A percentile compares a stretch with the other conserved stretches of the same genome.
These are phyloP conservation scores for Grigorovia jiainica DNA, from an alignment of 805 yeast species.

Conservation along the genomic window DNA sequence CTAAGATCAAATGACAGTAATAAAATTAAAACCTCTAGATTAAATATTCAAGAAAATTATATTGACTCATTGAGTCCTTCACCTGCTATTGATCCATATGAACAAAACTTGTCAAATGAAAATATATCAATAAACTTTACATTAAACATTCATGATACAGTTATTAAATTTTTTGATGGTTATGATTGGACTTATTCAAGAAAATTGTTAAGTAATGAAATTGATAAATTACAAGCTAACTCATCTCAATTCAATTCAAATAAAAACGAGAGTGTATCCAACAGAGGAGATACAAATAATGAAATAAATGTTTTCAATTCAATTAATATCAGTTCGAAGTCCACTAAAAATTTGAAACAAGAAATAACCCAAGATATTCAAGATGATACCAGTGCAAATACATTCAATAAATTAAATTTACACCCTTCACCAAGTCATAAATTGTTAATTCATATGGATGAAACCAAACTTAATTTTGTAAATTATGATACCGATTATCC, in stretches of 20 bases:
- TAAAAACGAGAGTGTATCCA: neutral
- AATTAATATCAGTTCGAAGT: conserved; percentile 44
- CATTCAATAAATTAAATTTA: conserved; percentile 41
- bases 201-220: conserved; percentile 51
- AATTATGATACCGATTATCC: conserved; percentile 43
- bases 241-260: neutral
- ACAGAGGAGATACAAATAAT: neutral
- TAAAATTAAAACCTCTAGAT: neutral
- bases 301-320: conserved; percentile 48
- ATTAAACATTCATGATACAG: conserved; percentile 9
- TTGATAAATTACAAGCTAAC: conserved; percentile 32
- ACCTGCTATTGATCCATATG: neutral
- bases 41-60: neutral
- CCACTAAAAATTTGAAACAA: conserved; percentile 11
- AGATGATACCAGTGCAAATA: conserved; percentile 21
- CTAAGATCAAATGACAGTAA: neutral
- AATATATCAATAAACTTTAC: neutral
- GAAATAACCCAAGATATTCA: conserved; percentile 45
- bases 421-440: conserved; percentile 58
- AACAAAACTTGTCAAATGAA: neutral
- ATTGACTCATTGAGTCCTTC: neutral
- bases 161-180: conserved; percentile 67
- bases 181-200: conserved; percentile 86
- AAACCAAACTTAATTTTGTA: conserved; percentile 39
- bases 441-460: conserved; percentile 44